Base-by-base conservation (phyloP, 2,329 filamentous ascomycete species). In the Fulvia fulva region DNA sequence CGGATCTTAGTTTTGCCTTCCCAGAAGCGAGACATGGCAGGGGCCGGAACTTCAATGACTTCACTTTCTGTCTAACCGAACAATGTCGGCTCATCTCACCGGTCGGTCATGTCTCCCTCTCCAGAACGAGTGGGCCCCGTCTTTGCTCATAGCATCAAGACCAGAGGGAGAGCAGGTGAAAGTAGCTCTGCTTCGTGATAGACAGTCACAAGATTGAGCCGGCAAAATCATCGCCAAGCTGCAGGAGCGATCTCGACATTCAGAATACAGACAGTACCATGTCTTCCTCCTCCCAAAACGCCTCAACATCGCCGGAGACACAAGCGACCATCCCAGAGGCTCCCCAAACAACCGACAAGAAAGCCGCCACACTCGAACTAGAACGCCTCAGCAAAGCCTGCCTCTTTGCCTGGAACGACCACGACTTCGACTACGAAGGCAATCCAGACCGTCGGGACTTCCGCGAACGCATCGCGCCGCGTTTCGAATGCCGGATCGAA, bases 341-440 rank as follows among this genome's bases (percentile, higher is more conserved):
- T 12, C 9, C 12, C 19, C 7, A 19, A 25, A 16, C 44, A 47
- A 12, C 3, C 11, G 44, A 11, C 25, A 32, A 32, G 8, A 30
- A 14, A 9, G 16, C 47, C 12, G 47, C 47, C 47, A 50, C 16
- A 43, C 23, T 23, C n/a, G 54, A 52, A 26, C 32, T 56, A 3
- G 37, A 56, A 21, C 34, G 54, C n/a, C 32, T 43, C 12, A 28
- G 19, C 19, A 47, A 25, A n/a, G 55, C 55, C 16, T 57, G 32
- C 19, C 23, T 57, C 22, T 16, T 26, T 5, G 49, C 55, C 19
- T 57, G 37, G 28, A 57, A 57, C 28, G 55, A 52, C 47, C 34
- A 47, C 32, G 55, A 57, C 49, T 52, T 57, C 19, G 47, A 44
- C 14, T 47, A 47, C 25, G 26, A 16, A 3, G 22, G 32, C 25